Evolutionary conservation across 495 filamentous ascomycete genomes (phyloP), one percentile per base, ranked within the genome.

Genomic region (Xylaria acuta): DNA sequence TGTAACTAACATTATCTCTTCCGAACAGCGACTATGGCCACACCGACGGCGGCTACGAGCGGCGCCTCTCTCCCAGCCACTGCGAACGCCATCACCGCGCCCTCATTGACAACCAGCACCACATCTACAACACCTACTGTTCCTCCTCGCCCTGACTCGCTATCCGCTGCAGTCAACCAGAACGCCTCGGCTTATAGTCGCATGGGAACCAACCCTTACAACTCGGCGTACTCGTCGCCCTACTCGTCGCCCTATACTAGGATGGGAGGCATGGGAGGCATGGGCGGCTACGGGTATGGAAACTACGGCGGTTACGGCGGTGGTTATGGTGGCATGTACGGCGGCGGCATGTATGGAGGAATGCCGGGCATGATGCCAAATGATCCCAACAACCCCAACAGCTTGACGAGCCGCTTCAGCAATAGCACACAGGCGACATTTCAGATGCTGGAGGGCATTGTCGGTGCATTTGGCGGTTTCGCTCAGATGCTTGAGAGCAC

Each of bases 401-500:
- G 94, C 82, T 83, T 99, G 76, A 97, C 94, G 22, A 92, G 95
- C 77, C 91, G 91, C 25, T 97, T 98, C 84, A 91, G 88, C 76
- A 93, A 94, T 77, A 95, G 90, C 82, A 99, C 97, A 1, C 93
- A 95, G 75, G 92, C 95, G n/a, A 98, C 97, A 1, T 99, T 99
- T 78, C 96, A 98, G 86, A 93, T 98, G 86, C 94, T 99, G 51
- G 97, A 99, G 84, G 96, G 94, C 73, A 92, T 99, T 54, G 96
- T 98, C n/a, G 92, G 93, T n/a, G 95, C 97, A 20, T 98, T 96
- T 82, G 93, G 95, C 38, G 97, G 97, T 2, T 97, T 99, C 79
- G 95, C 97, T 22, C 97, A 99, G 86, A 98, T 99, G 97, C 87
- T 99, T 14, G 96, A 99, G 83, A 98, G 95, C 81, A 98, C 97